Evolutionary conservation across 139 green algal genomes (phyloP).

Genomic region (Coelastrella sp.): DNA sequence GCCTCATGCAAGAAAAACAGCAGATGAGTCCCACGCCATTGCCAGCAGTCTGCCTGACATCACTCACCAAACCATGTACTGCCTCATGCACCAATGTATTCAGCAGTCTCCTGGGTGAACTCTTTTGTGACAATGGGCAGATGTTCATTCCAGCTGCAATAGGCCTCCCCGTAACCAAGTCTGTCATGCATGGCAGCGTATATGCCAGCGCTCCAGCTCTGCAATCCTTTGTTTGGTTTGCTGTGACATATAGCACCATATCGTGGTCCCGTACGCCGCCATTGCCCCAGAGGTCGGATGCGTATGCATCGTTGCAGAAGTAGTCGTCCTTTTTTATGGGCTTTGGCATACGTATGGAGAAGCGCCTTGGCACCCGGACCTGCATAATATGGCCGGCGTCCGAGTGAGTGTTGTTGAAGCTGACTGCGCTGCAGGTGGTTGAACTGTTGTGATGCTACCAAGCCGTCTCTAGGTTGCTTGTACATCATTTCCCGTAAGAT

Average conservation of each 20-base stretch:
- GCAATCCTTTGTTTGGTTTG: conserved; percentile 42
- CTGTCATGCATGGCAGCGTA: conserved; percentile 33
- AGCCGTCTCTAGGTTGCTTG: too few species aligned
- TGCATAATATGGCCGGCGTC: background rate
- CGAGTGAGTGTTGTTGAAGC: too few species aligned
- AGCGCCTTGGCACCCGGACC: conserved; percentile 32
- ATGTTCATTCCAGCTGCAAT: conserved; percentile 39
- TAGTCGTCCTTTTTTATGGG: background rate
- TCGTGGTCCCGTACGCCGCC: conserved; percentile 19
- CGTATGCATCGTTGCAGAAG: conserved; percentile 41
- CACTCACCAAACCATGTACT: conserved; percentile 38
- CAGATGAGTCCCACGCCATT: too few species aligned
- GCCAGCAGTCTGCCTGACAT: background rate
- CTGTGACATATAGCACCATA: conserved; percentile 34
- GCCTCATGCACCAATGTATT: conserved; percentile 42
- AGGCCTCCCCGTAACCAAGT: conserved; percentile 30
- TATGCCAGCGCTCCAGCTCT: conserved; percentile 24
- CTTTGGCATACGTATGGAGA: conserved; percentile 28
- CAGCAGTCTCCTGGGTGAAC: background rate
- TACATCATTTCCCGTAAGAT: too few species aligned
- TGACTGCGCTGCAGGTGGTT: too few species aligned
- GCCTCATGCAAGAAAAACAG: too few species aligned
- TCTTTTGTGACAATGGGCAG: conserved; percentile 1
- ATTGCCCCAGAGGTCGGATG: conserved; percentile 4
- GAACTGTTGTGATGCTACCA: too few species aligned